Base-by-base conservation (phyloP, 768 basidiomycete genomes). In the Sporobolomyces phaffii region DNA sequence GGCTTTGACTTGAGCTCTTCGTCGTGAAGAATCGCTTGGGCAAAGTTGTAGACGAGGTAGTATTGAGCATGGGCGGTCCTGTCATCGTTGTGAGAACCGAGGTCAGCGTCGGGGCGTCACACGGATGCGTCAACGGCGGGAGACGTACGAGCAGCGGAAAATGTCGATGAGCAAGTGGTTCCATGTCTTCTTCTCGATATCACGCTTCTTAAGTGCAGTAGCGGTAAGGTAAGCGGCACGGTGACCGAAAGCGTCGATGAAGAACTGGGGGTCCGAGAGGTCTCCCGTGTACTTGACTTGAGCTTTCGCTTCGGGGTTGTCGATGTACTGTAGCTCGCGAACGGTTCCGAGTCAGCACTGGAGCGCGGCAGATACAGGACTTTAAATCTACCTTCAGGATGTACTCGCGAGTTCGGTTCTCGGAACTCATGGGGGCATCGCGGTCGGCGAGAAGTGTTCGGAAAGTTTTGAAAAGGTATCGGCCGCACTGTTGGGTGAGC, bases 31-130 rank as follows among this genome's bases (percentile, higher is more conserved):
- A 76, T 57, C 7, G 73, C 75, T 26, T 74, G 61, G 13, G 70
- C 73, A 43, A 75, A 76, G 70, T 75, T 74, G 64, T 60, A 62
- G 28, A 76, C 73, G 56, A 75, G 69, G 69, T 72, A 51, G 63
- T 58, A 75, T 56, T 76, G 76, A 26, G 72, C 68, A 66, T 75
- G 75, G 22, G 75, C 75, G 34, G 65, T 70, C 15, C 73, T 74
- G 43, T 18, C 1, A 11, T 1, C 15, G 29, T n/a, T 26, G 13
- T 5, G 9, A 6, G 8, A 4, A 8, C 29, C 20, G 22, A 18
- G 13, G 47, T 61, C 36, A 50, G 45, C 59, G 3, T 14, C 7
- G 22, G 62, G 34, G 22, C 14, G 22, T 48, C 28, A 24, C 26
- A 14, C 10, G 49, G 15, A 51, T 28, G 24, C 20, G 36, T 52